Evolutionary conservation across 163 green algal species (phyloP).

Genomic region (Chlamydomonas reinhardtii): DNA sequence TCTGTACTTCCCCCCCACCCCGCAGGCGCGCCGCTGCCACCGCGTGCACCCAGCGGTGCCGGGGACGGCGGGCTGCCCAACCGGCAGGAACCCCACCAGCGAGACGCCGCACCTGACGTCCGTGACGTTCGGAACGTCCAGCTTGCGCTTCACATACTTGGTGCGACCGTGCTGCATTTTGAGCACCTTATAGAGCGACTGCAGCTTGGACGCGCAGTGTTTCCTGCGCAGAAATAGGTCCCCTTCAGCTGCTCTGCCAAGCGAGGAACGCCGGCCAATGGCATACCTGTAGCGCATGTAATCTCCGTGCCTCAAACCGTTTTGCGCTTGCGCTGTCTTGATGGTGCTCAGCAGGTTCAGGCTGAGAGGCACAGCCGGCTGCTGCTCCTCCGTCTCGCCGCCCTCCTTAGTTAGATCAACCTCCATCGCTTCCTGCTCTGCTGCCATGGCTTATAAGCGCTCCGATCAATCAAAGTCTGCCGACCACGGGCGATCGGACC

Average conservation of each 20-base stretch:
- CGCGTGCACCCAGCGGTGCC: too few species aligned
- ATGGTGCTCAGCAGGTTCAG: constrained; percentile 72
- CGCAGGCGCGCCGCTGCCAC: too few species aligned
- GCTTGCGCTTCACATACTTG: constrained; percentile 81
- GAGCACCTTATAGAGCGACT: constrained; percentile 78
- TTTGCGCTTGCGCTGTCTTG: constrained; percentile 80
- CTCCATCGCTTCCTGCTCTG: constrained; percentile 4
- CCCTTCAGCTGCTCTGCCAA: not conserved
- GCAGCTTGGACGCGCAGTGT: constrained; percentile 82
- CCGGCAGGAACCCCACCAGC: too few species aligned
- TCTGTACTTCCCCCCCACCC: too few species aligned
- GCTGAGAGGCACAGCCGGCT: not conserved
- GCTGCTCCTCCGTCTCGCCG: not conserved
- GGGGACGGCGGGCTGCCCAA: too few species aligned
- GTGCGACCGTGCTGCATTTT: constrained; percentile 87
- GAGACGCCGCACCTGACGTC: constrained; percentile 67
- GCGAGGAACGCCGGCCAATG: not conserved
- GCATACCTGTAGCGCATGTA: constrained; percentile 89
- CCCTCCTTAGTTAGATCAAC: constrained; percentile 1
- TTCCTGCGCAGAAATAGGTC: constrained; percentile 63
- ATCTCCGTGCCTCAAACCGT: constrained; percentile 90
- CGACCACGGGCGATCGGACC: too few species aligned
- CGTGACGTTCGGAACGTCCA: constrained; percentile 71
- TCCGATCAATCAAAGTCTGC: not conserved
- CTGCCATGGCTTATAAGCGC: not conserved